Base-by-base conservation (phyloP, 305 asterid genomes). In the Rubia peregrina region DNA sequence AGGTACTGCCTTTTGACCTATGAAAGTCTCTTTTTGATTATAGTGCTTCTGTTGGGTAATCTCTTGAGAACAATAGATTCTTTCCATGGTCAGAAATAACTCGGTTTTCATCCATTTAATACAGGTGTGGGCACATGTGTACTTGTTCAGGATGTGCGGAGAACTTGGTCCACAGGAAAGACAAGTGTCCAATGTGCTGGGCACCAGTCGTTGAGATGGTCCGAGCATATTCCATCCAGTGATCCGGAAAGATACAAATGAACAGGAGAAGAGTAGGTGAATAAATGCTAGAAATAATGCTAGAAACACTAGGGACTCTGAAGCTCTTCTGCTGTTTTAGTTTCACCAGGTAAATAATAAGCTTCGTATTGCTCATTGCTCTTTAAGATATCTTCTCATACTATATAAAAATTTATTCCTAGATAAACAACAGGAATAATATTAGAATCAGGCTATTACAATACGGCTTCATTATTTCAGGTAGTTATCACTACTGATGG, bases 91-190 rank as follows among this genome's bases (percentile, higher is more conserved):
- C 10, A 7, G 17, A 24, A 9, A 40, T 46, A 26, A 33, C 26
- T 61, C 9, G 46, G 5, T 9, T 19, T 69, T 62, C 21, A 48
- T 66, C 51, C 71, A 24, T 49, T 68, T 70, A 33, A 17, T 73
- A 24, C 77, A 94, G 99, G 82, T 94, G 98, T 67, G 99, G 96
- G 67, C 99, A 94, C 92, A 89, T 94, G 91, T 91, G 96, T 81
- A 78, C 90, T 40, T 94, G 99, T 69, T 76, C 85, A n/a, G 81
- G 85, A 33, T 94, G 99, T 53, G 95, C 96, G 2, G 96, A 89
- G 61, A 72, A 65, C 57, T 71, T 91, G 81, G 84, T 89, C 72
- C 73, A 69, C 13, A 67, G 72, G 56, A 74, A 65, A 64, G 91
- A 88, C 9, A 88, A 87, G 77, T 94, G 99, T 74, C 99, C 98